phyloP scores from a whole-genome alignment of 106 monocot genomes.

The Acanthochlamys bracteata region DNA sequence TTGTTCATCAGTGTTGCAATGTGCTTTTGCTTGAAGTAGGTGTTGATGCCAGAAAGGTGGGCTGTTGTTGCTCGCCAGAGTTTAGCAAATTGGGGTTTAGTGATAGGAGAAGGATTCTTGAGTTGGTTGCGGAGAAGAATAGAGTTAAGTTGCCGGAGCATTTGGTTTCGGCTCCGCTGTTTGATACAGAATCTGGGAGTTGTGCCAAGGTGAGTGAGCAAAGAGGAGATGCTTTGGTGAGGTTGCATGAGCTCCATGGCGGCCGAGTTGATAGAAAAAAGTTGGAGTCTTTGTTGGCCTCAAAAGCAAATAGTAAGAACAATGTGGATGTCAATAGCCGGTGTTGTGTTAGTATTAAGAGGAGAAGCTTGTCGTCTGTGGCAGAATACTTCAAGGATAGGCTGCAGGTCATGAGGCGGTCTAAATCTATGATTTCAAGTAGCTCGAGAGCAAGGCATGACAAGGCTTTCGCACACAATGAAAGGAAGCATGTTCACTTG shows the following conservation, averaged over 20 bases:
- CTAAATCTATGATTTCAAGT: neutral
- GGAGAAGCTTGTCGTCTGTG: slow-evolving; percentile 26
- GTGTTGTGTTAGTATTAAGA: slow-evolving; percentile 9
- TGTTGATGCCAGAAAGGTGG: slow-evolving; percentile 22
- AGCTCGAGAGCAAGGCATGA: slow-evolving; percentile 3
- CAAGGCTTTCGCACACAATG: neutral
- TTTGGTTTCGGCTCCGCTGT: slow-evolving; percentile 32
- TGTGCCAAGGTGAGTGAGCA: slow-evolving; percentile 14
- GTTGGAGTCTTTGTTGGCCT: slow-evolving; percentile 8
- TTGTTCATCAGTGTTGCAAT: slow-evolving; percentile 32
- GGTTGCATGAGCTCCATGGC: slow-evolving; percentile 18
- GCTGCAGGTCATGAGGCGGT: slow-evolving; percentile 40
- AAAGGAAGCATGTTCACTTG: slow-evolving; percentile 45
- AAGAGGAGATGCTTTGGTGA: slow-evolving; percentile 26
- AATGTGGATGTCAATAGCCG: neutral
- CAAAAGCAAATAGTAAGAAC: neutral
- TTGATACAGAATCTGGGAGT: slow-evolving; percentile 9
- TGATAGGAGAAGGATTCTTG: slow-evolving; percentile 57
- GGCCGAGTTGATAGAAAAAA: slow-evolving; percentile 26
- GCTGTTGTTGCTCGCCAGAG: no score
- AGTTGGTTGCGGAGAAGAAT: slow-evolving; percentile 36
- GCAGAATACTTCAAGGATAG: slow-evolving; percentile 43
- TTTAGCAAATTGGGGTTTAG: slow-evolving; percentile 33
- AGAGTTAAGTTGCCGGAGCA: slow-evolving; percentile 21
- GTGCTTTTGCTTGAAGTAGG: slow-evolving; percentile 78